These are phyloP conservation scores for Ramaria rubella DNA, from an alignment of 768 basidiomycete genomes.

Conservation along the genomic window DNA sequence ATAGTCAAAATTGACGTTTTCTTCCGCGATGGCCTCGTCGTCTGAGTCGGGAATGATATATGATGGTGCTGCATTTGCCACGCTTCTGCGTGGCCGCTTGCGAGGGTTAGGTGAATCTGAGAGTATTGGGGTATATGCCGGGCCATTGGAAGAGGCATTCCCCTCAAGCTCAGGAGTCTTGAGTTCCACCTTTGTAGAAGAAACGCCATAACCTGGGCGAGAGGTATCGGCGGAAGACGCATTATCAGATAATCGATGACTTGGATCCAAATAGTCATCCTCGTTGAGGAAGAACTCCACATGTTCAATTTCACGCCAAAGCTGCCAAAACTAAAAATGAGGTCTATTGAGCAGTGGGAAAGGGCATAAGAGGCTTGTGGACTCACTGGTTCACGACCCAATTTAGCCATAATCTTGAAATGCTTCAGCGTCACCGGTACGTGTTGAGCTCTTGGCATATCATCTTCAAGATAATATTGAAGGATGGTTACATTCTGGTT, in stretches of 20 bases:
- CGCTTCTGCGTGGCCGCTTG: constrained; percentile 57
- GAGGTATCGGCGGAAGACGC: constrained; percentile 1
- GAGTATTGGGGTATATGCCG: background rate
- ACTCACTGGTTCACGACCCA: constrained; percentile 57
- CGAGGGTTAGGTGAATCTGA: constrained; percentile 26
- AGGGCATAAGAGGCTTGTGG: background rate
- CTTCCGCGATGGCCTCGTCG: constrained; percentile 46
- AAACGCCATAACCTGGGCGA: constrained; percentile 10
- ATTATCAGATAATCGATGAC: constrained; percentile 21
- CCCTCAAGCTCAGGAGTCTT: constrained; percentile 27
- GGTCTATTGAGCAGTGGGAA: background rate
- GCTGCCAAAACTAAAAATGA: constrained; percentile 37
- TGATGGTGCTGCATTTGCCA: constrained; percentile 45
- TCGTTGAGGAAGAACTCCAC: constrained; percentile 66
- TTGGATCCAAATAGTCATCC: constrained; percentile 48
- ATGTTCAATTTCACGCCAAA: constrained; percentile 56
- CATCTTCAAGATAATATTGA: constrained; percentile 24
- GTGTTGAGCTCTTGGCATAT: background rate
- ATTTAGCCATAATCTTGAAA: constrained; percentile 63
- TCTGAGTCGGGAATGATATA: constrained; percentile 68
- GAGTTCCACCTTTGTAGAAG: constrained; percentile 28
- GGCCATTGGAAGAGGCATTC: constrained; percentile 16
- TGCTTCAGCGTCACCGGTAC: constrained; percentile 73
- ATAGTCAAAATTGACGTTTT: background rate
- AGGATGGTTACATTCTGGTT: constrained; percentile 47